phyloP scores from a whole-genome alignment of 768 basidiomycete species.

The Mrakia hoshinonis region DNA sequence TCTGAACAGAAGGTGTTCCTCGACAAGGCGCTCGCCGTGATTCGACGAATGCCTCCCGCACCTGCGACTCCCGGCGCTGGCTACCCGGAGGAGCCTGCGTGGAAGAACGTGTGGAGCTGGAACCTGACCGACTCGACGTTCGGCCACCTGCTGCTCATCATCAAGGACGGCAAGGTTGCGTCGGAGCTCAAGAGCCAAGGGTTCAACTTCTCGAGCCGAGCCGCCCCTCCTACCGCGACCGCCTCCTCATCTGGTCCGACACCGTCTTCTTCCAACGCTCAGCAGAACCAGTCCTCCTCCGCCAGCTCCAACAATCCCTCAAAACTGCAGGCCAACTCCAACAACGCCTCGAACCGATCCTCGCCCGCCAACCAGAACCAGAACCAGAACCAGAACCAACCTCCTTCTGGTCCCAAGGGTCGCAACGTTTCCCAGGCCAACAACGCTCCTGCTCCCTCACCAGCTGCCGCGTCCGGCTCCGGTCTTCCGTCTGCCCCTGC shows the following conservation, averaged over 20 bases:
- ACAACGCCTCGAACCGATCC: neutral
- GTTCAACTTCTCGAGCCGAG: conserved; percentile 89
- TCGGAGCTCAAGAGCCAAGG: conserved; percentile 90
- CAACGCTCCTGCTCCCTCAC: neutral
- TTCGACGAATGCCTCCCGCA: conserved; percentile 52
- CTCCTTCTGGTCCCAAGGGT: neutral
- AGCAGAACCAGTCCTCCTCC: too few species aligned
- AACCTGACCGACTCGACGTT: conserved; percentile 70
- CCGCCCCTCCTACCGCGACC: conserved; percentile 37
- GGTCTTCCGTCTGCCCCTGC: conserved; percentile 29
- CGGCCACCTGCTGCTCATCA: conserved; percentile 74
- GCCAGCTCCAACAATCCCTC: neutral
- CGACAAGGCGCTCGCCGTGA: conserved; percentile 77
- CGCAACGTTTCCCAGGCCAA: neutral
- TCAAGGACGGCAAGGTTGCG: conserved; percentile 85
- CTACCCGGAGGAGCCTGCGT: conserved; percentile 74
- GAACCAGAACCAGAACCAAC: conserved; percentile 4
- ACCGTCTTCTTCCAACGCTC: conserved; percentile 26
- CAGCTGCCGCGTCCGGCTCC: neutral
- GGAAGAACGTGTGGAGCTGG: conserved; percentile 61
- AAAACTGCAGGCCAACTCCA: conserved; percentile 7
- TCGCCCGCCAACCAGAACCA: neutral
- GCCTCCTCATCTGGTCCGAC: conserved; percentile 40
- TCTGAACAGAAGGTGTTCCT: conserved; percentile 78
- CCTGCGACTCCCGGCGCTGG: conserved; percentile 47